Percentiles rank a stretch among this genome's conserved stretches.
These are phyloP conservation scores for Solanum chiquidenum DNA, from an alignment of 257 asterid species.

Conservation along the genomic window DNA sequence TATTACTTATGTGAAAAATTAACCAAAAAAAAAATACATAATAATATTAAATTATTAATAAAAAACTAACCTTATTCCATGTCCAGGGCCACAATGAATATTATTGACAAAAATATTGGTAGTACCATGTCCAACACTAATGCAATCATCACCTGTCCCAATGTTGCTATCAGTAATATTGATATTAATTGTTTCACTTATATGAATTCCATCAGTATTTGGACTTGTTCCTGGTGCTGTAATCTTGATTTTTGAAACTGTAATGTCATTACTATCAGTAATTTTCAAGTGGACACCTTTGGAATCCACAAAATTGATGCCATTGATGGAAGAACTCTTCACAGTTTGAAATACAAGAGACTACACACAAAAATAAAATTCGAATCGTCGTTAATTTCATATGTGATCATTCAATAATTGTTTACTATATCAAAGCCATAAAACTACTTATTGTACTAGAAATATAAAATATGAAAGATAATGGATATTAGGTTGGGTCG, in stretches of 20 bases:
- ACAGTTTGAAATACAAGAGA: slow-evolving; percentile 23
- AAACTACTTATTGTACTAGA: too few species aligned
- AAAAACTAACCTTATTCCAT: slow-evolving; percentile 20
- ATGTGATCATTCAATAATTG: too few species aligned
- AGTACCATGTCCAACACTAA: slow-evolving; percentile 19
- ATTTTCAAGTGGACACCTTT: slow-evolving; percentile 66
- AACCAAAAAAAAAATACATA: neutral
- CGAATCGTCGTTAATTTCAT: too few species aligned
- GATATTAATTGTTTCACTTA: slow-evolving; percentile 24
- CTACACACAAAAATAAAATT: slow-evolving; percentile 8
- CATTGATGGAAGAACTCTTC: slow-evolving; percentile 5
- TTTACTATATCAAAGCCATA: too few species aligned
- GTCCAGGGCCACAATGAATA: slow-evolving; percentile 28
- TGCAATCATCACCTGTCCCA: slow-evolving; percentile 35
- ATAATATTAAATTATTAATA: neutral
- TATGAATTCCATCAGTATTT: slow-evolving; percentile 69
- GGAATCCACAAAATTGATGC: slow-evolving; percentile 28
- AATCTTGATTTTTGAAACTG: slow-evolving; percentile 18
- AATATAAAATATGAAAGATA: neutral
- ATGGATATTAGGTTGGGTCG: too few species aligned
- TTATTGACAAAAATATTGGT: neutral
- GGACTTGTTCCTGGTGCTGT: slow-evolving; percentile 66
- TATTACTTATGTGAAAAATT: neutral
- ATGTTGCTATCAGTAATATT: slow-evolving; percentile 26
- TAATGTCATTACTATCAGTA: slow-evolving; percentile 20